Percentiles rank a stretch among this genome's conserved stretches.
These are phyloP conservation scores for Eucalyptus pumila DNA, from an alignment of 345 rosid species.

Conservation along the genomic window DNA sequence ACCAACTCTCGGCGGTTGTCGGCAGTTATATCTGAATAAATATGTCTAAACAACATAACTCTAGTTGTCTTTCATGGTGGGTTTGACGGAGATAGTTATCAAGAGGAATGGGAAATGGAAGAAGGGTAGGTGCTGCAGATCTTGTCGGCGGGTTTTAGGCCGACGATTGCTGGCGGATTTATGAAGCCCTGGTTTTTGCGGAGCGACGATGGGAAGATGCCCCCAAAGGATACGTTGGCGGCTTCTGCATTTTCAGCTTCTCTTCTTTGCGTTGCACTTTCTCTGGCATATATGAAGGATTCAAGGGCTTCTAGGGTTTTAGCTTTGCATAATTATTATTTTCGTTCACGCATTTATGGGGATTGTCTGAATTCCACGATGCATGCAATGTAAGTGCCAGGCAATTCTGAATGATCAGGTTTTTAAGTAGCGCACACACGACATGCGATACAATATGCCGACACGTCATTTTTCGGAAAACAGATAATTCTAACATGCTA, in stretches of 20 bases:
- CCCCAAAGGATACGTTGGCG: slow-evolving; percentile 1
- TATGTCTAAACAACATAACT: neutral
- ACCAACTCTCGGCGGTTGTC: neutral
- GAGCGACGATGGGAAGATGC: slow-evolving; percentile 10
- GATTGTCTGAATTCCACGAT: neutral
- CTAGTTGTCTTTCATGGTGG: neutral
- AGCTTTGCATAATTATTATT: neutral
- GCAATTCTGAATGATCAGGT: neutral
- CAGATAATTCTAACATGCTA: too few relatives aligned
- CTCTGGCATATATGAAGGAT: neutral
- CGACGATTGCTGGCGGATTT: slow-evolving; percentile 24
- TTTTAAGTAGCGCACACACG: too few relatives aligned
- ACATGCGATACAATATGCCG: fast-evolving
- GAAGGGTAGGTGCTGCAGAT: too few relatives aligned
- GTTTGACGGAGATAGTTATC: too few relatives aligned
- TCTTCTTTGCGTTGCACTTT: neutral
- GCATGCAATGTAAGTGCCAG: neutral
- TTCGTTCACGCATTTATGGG: neutral
- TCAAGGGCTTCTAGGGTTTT: neutral
- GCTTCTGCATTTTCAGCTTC: slow-evolving; percentile 9
- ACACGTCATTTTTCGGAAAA: too few relatives aligned
- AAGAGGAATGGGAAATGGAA: too few relatives aligned
- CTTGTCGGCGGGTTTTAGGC: too few relatives aligned
- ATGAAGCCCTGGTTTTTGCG: slow-evolving; percentile 21
- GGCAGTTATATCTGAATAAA: neutral